Percentiles rank a stretch among this genome's conserved stretches.
Evolutionary conservation across 768 basidiomycete species (phyloP).

Genomic region (Leccinum subgranulosum): DNA sequence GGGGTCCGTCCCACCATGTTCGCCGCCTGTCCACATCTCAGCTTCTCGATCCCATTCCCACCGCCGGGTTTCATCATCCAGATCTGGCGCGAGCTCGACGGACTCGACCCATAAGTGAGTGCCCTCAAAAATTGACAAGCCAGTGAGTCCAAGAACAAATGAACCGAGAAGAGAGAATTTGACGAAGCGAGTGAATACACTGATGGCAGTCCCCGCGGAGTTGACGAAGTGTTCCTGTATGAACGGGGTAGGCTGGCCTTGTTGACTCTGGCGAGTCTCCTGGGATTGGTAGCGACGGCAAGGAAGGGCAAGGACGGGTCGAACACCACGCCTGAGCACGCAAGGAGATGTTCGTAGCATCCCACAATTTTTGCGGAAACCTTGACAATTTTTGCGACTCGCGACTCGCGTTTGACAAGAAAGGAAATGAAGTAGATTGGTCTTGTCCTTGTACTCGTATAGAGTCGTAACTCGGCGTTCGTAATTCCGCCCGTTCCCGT

Average conservation of each 20-base stretch:
- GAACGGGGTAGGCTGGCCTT: constrained; percentile 11
- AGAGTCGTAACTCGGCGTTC: too few relatives aligned
- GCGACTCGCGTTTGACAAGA: too few relatives aligned
- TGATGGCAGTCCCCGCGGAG: constrained; percentile 39
- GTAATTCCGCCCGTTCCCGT: too few relatives aligned
- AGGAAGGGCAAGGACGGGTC: neutral
- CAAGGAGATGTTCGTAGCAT: constrained; percentile 16
- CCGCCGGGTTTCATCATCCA: constrained; percentile 48
- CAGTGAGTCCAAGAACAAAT: constrained; percentile 41
- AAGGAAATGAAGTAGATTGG: too few relatives aligned
- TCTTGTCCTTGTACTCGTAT: too few relatives aligned
- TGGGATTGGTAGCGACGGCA: constrained; percentile 20
- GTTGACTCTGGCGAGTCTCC: constrained; percentile 2
- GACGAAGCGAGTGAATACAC: constrained; percentile 44
- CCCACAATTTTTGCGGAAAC: too few relatives aligned
- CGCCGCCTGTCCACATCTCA: constrained; percentile 60
- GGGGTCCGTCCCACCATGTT: constrained; percentile 66
- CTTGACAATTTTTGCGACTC: too few relatives aligned
- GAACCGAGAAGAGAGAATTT: constrained; percentile 49
- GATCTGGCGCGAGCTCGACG: constrained; percentile 42
- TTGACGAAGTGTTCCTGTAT: constrained; percentile 34
- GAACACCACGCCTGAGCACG: constrained; percentile 4
- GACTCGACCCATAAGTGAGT: constrained; percentile 66
- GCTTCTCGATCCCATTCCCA: constrained; percentile 71
- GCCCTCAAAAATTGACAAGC: constrained; percentile 49